Evolutionary conservation across 768 basidiomycete genomes (phyloP), one percentile per base, ranked within the genome.

Genomic region (Mycena belliarum): DNA sequence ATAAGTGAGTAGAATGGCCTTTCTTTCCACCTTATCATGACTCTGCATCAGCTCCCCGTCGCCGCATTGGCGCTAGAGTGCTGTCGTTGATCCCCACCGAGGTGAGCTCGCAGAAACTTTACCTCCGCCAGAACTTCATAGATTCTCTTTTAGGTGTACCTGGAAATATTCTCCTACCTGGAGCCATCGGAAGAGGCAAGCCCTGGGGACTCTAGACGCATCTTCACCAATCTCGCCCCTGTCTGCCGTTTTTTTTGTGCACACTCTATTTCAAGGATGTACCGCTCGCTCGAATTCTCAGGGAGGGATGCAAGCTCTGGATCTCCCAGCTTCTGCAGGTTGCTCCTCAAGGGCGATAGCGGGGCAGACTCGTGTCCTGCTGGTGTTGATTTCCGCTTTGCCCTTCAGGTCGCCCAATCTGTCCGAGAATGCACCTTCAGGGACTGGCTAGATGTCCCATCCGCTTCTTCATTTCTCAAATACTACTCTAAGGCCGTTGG

Each of bases 241-340:
- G 76, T 78, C 33, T 82, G 81, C 58, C 72, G 72, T 15, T 73
- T 77, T 57, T 82, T 82, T 49, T 73, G 70, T 49, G 71, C 72
- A 9, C 23, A 72, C 2, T 67, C 71, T n/a, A 62, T 77, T 12
- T 75, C 79, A 0, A 75, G 75, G 26, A 64, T 79, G 5, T 81
- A 77, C 59, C 67, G 72, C 25, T 64, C 62, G 4, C n/a, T 81
- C 16, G 40, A 57, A 20, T 64, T 75, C 14, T 59, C 57, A 1
- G 65, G 60, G 11, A 23, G 16, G 6, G 42, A 50, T 26, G 20
- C 21, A 11, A 41, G 12, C 28, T 6, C 49, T 7, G 35, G 38
- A 2, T 37, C 52, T 23, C 40, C n/a, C 10, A 9, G 41, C 2
- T 52, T 63, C 48, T 63, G 61, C 21, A 21, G 26, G 29, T 14